Percentiles rank a stretch among this genome's conserved stretches.
phyloP scores from a whole-genome alignment of 1,284 basidiomycete species.

The Athelia psychrophila region DNA sequence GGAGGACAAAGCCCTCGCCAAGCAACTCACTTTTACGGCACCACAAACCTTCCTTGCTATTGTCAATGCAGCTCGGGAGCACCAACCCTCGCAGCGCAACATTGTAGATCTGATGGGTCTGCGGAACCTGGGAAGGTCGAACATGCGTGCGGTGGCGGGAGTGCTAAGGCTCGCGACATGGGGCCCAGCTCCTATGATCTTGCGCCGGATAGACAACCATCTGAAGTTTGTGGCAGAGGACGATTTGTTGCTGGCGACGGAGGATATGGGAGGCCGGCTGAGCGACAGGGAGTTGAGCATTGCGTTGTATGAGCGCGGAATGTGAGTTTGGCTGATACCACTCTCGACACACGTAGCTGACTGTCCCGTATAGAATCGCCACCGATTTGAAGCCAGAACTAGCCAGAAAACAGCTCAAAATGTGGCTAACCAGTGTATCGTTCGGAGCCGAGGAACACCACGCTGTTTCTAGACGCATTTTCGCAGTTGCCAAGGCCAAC shows the following conservation, averaged over 20 bases:
- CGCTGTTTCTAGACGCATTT: slow-evolving; percentile 38
- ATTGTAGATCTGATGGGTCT: slow-evolving; percentile 2
- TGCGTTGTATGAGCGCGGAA: slow-evolving; percentile 69
- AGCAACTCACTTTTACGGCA: slow-evolving; percentile 36
- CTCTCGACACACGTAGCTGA: neutral
- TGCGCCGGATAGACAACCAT: slow-evolving; percentile 54
- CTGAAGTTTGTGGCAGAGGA: slow-evolving; percentile 53
- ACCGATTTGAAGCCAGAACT: slow-evolving; percentile 35
- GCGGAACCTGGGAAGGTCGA: slow-evolving; percentile 5
- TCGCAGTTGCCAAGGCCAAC: slow-evolving; percentile 28
- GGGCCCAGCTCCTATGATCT: slow-evolving; percentile 49
- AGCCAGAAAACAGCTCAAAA: slow-evolving; percentile 46
- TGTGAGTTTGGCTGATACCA: slow-evolving; percentile 45
- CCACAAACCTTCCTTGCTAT: slow-evolving; percentile 22
- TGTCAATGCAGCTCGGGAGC: slow-evolving; percentile 23
- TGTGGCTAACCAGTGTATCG: slow-evolving; percentile 53
- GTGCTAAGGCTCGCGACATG: slow-evolving; percentile 56
- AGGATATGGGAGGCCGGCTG: slow-evolving; percentile 43
- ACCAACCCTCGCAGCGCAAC: slow-evolving; percentile 15
- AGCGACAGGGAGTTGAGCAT: slow-evolving; percentile 53
- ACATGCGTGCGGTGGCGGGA: slow-evolving; percentile 29
- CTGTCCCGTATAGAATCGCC: slow-evolving; percentile 27
- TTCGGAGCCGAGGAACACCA: slow-evolving; percentile 31
- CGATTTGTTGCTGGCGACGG: slow-evolving; percentile 53
- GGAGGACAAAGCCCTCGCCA: slow-evolving; percentile 54